Evolutionary conservation across 345 rosid species (phyloP).

Genomic region (Camelina hispida): DNA sequence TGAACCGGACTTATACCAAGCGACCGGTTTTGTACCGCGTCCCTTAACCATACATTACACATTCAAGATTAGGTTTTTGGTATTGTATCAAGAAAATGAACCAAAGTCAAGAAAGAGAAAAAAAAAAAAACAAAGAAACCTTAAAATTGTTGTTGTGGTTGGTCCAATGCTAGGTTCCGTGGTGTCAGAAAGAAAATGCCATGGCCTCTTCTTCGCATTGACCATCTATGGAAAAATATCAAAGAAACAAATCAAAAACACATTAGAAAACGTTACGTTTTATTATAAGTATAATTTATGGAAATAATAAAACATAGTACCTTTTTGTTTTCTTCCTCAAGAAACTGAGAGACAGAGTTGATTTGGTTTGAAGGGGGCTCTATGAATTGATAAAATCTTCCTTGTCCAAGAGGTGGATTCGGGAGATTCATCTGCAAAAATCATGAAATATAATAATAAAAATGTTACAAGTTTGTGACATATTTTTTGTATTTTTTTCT

Average conservation of each 20-base stretch:
- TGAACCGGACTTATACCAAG: conserved; percentile 23
- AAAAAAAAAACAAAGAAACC: conserved; percentile 19
- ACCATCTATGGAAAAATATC: conserved; percentile 44
- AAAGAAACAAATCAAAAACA: conserved; percentile 17
- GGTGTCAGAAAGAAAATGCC: conserved; percentile 33
- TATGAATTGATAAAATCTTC: conserved; percentile 44
- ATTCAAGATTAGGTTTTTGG: conserved; percentile 25
- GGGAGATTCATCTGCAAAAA: conserved; percentile 49
- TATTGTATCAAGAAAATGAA: conserved; percentile 13
- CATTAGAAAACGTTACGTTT: conserved; percentile 12
- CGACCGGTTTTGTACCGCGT: conserved; percentile 25
- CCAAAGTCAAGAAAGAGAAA: neutral
- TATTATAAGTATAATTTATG: neutral
- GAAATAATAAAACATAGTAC: conserved; percentile 28
- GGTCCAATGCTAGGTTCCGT: conserved; percentile 25
- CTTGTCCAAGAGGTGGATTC: conserved; percentile 33
- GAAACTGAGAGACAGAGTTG: conserved; percentile 39
- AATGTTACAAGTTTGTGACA: neutral
- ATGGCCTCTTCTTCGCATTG: conserved; percentile 52
- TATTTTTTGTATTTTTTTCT: neutral
- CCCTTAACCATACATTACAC: conserved; percentile 17
- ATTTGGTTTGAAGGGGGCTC: conserved; percentile 92
- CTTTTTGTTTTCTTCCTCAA: conserved; percentile 51
- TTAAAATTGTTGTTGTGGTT: conserved; percentile 15
- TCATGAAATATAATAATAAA: neutral